These are phyloP conservation scores for Knoxia roxburghii DNA, from an alignment of 257 asterid species.

Conservation along the genomic window DNA sequence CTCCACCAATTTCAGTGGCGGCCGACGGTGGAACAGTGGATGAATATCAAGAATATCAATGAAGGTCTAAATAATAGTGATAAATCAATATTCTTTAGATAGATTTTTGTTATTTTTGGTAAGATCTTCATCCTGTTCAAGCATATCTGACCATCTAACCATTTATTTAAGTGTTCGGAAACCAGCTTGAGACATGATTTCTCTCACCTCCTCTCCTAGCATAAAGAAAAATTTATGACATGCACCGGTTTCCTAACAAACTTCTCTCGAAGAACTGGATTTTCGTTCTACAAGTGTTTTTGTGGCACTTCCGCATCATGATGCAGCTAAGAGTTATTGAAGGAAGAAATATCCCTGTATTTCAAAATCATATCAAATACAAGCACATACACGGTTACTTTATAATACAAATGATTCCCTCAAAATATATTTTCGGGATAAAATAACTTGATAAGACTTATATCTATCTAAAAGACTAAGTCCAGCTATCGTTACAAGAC, in stretches of 20 bases:
- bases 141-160: slow-evolving; percentile 98
- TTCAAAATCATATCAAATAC: too few relatives aligned
- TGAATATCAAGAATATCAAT: slow-evolving; percentile 91
- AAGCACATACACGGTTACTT: too few relatives aligned
- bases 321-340: slow-evolving; percentile 97
- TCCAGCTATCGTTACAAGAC: too few relatives aligned
- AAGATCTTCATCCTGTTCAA: slow-evolving; percentile 74
- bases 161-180: slow-evolving; percentile 75
- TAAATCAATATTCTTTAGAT: slow-evolving; percentile 74
- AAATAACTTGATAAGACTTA: too few relatives aligned
- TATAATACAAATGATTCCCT: too few relatives aligned
- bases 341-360: too few relatives aligned
- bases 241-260: slow-evolving; percentile 98
- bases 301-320: slow-evolving; percentile 99
- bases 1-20: too few relatives aligned
- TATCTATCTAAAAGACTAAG: too few relatives aligned
- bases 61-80: slow-evolving; percentile 97
- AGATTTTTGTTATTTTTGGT: slow-evolving; percentile 72
- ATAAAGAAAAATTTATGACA: slow-evolving; percentile 95
- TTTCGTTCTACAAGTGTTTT: slow-evolving; percentile 97
- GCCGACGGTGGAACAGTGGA: too few relatives aligned
- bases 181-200: slow-evolving; percentile 87
- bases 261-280: slow-evolving; percentile 89
- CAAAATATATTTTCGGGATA: too few relatives aligned
- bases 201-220: slow-evolving; percentile 96